These are phyloP conservation scores for Debaryomycetaceae sp. DNA, from an alignment of 1,139 yeast species.

Conservation along the genomic window DNA sequence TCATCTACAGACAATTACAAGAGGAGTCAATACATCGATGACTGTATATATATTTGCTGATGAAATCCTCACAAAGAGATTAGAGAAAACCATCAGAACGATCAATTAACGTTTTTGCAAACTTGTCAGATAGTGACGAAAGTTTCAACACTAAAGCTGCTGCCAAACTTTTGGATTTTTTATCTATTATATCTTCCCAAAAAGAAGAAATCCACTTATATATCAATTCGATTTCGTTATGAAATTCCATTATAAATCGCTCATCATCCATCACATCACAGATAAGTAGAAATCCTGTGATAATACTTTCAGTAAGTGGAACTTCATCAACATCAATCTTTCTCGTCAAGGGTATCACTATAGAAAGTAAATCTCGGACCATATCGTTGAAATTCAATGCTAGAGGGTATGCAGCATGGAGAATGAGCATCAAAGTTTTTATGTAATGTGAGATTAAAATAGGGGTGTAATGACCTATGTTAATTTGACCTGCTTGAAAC, in stretches of 20 bases:
- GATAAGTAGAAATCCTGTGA: slow-evolving; percentile 46
- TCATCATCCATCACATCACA: slow-evolving; percentile 44
- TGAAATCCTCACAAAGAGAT: too few relatives aligned
- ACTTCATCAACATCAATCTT: slow-evolving; percentile 23
- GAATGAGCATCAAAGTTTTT: slow-evolving; percentile 52
- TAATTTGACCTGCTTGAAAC: slow-evolving; percentile 44
- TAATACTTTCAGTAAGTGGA: slow-evolving; percentile 43
- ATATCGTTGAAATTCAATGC: slow-evolving; percentile 50
- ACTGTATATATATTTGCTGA: too few relatives aligned
- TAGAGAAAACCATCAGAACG: slow-evolving; percentile 16
- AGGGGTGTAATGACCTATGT: slow-evolving; percentile 54
- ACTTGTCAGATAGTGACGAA: slow-evolving; percentile 19
- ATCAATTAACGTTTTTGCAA: slow-evolving; percentile 13
- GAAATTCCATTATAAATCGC: slow-evolving; percentile 24
- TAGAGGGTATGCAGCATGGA: slow-evolving; percentile 58
- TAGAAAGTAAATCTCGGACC: slow-evolving; percentile 50
- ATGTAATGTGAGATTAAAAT: slow-evolving; percentile 57
- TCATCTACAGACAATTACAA: too few relatives aligned
- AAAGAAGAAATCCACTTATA: slow-evolving; percentile 38
- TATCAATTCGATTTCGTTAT: slow-evolving; percentile 28
- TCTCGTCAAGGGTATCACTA: slow-evolving; percentile 29
- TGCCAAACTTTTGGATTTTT: slow-evolving; percentile 42
- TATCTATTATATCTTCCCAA: slow-evolving; percentile 50
- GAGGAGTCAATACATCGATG: too few relatives aligned
- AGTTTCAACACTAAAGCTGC: slow-evolving; percentile 48